Percentiles rank a stretch among this genome's conserved stretches.
These are phyloP conservation scores for Candida mattraensis DNA, from an alignment of 805 yeast species.

Conservation along the genomic window DNA sequence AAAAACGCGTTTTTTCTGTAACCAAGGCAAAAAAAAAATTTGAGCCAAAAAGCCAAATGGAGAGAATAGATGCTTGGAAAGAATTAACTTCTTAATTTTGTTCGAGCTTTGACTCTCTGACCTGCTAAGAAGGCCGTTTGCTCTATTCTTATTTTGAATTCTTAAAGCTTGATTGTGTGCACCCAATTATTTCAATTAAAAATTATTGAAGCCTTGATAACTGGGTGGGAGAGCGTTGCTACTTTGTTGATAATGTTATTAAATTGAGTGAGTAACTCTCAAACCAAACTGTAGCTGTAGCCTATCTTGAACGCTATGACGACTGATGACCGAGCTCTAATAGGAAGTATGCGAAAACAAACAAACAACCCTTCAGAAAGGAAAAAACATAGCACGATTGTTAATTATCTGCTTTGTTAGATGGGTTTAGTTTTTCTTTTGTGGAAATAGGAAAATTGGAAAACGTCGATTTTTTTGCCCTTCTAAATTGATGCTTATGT, in stretches of 20 bases:
- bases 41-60: constrained; percentile 14
- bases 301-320: too few relatives aligned
- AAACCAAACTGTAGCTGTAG: too few relatives aligned
- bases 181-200: too few relatives aligned
- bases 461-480: constrained; percentile 18
- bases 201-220: too few relatives aligned
- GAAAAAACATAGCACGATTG: constrained; percentile 12
- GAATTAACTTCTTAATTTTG: too few relatives aligned
- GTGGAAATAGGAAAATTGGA: constrained; percentile 21
- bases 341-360: too few relatives aligned
- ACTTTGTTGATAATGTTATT: constrained; percentile 8
- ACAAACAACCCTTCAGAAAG: constrained; percentile 6
- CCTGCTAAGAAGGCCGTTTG: too few relatives aligned
- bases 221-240: constrained; percentile 10
- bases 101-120: too few relatives aligned
- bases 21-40: constrained; percentile 4
- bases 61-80: constrained; percentile 12
- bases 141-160: too few relatives aligned
- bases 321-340: too few relatives aligned
- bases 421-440: constrained; percentile 18
- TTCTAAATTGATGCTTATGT: constrained; percentile 9
- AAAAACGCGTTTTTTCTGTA: constrained; percentile 9
- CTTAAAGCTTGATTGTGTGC: too few relatives aligned
- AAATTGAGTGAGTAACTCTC: too few relatives aligned
- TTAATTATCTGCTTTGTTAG: constrained; percentile 15